Evolutionary conservation across 495 filamentous ascomycete species (phyloP).

Genomic region (Xylaria acuta): DNA sequence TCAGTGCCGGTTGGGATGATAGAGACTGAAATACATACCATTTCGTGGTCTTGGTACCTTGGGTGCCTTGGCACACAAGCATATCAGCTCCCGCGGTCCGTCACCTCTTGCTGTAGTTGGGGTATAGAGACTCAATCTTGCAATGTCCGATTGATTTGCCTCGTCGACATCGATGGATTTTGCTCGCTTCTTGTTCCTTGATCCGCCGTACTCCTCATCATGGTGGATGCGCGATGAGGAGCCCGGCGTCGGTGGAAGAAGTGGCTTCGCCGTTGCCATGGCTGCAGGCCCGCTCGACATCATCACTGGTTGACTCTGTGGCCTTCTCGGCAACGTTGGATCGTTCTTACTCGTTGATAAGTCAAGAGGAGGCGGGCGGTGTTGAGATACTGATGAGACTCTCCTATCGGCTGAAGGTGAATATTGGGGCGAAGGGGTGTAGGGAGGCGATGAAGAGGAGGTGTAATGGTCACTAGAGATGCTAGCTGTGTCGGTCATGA

Average conservation of each 20-base stretch:
- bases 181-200: conserved; percentile 50
- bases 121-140: conserved; percentile 48
- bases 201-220: conserved; percentile 28
- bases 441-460: conserved; percentile 21
- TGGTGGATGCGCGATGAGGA: conserved; percentile 16
- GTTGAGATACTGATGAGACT: conserved; percentile 20
- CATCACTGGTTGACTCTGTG: conserved; percentile 26
- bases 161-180: conserved; percentile 56
- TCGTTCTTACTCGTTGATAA: conserved; percentile 11
- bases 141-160: conserved; percentile 51
- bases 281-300: background rate
- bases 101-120: conserved; percentile 41
- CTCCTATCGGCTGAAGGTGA: background rate
- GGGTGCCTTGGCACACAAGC: conserved; percentile 90
- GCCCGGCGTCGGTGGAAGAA: conserved; percentile 9
- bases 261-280: conserved; percentile 12
- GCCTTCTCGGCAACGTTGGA: conserved; percentile 10
- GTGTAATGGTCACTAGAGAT: conserved; percentile 21
- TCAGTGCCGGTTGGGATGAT: conserved; percentile 21
- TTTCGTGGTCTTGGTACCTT: conserved; percentile 95
- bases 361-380: conserved; percentile 22
- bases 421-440: conserved; percentile 16
- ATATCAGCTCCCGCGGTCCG: conserved; percentile 61
- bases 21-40: conserved; percentile 66
- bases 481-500: conserved; percentile 27